Percentiles rank a stretch among this genome's conserved stretches.
Evolutionary conservation across 305 asterid genomes (phyloP).

Genomic region (Andrographis paniculata): DNA sequence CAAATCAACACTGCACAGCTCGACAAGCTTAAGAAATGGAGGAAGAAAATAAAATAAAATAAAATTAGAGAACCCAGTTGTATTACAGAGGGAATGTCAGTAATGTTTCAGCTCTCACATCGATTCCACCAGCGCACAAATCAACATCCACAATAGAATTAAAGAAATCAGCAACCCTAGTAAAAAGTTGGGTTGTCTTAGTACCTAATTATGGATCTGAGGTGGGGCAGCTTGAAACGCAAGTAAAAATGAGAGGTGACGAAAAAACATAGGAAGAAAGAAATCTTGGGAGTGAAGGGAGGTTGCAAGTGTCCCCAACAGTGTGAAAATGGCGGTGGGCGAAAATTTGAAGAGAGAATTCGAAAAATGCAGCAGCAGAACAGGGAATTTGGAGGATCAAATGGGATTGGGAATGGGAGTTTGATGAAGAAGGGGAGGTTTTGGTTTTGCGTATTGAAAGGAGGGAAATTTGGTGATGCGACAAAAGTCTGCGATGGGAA

Average conservation of each 20-base stretch:
- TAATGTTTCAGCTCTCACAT: slow-evolving; percentile 28
- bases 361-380: too few relatives aligned
- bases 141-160: slow-evolving; percentile 11
- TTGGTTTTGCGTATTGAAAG: too few relatives aligned
- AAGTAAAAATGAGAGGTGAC: slow-evolving; percentile 26
- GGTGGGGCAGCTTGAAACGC: slow-evolving; percentile 54
- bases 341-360: too few relatives aligned
- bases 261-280: background rate
- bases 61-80: slow-evolving; percentile 17
- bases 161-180: slow-evolving; percentile 15
- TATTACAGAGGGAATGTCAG: slow-evolving; percentile 24
- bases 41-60: background rate
- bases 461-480: too few relatives aligned
- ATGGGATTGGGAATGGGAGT: too few relatives aligned
- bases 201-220: slow-evolving; percentile 76
- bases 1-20: background rate
- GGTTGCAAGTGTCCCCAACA: background rate
- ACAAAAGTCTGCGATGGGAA: too few relatives aligned
- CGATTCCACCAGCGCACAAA: slow-evolving; percentile 22
- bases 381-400: too few relatives aligned
- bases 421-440: too few relatives aligned
- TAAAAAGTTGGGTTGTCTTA: slow-evolving; percentile 22
- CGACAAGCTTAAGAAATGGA: background rate
- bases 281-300: background rate
- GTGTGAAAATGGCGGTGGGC: background rate